Base-by-base conservation (phyloP, 2,329 filamentous ascomycete genomes). In the Hypomyces rosellus region DNA sequence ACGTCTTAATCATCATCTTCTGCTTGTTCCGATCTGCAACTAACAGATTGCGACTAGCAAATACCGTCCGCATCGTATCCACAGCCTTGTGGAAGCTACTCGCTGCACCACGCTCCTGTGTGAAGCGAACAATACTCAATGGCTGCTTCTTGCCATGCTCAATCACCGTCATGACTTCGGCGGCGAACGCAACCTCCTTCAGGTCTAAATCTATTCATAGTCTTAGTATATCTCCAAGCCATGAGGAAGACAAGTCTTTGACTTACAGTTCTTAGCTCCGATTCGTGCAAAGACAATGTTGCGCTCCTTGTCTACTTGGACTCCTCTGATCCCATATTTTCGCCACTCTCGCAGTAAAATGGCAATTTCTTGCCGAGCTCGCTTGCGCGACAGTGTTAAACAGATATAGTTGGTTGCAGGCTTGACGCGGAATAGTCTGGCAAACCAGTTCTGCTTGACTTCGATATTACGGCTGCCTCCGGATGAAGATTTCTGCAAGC, bases 61-160 rank as follows among this genome's bases (percentile, higher is more conserved):
- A 82, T 14, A 89, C 79, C 16, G 79, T 74, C 57, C 85, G 78
- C 59, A 96, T 75, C 3, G 86, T 86, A 52, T 90, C 86, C 22
- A 95, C 80, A 9, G 96, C 87, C 62, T 82, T 84, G 64, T 89
- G 80, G 71, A 97, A 95, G 59, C 87, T 93, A 60, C 86, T 93
- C 36, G 89, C 90, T 2, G 92, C 91, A n/a, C 92, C 93, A 51
- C 85, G 85, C 63, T 93, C 89, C 63, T 96, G 91, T 1, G 88
- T 92, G 65, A 96, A 89, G 34, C 89, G 85, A 30, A 88, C 82
- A 56, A 96, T 83, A 65, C 86, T 88, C 48, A 96, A 77, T 43
- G 85, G 85, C 42, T 82, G 84, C 56, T 82, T 84, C 60, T 81
- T 85, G 44, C 88, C 88, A 62, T 93, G 87, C 70, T 96, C 88